phyloP scores from a whole-genome alignment of 345 rosid species.

The Gynandropsis gynandra region DNA sequence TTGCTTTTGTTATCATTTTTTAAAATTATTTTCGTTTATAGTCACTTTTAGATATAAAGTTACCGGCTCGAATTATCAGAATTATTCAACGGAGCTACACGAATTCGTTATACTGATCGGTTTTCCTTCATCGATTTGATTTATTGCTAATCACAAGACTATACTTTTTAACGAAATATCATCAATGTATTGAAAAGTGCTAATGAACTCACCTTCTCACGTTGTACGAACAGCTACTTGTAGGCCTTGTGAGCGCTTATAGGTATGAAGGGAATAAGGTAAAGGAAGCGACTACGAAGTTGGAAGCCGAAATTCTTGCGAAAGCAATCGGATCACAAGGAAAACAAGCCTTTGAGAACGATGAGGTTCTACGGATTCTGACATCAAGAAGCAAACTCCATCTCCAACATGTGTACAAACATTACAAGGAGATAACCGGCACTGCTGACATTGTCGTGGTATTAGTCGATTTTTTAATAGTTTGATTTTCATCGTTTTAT shows the following conservation, averaged over 20 bases:
- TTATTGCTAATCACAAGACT: too few relatives aligned
- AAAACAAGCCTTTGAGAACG: conserved; percentile 40
- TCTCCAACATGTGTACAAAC: conserved; percentile 41
- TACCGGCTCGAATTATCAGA: too few relatives aligned
- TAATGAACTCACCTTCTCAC: neutral
- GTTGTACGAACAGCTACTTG: conserved; percentile 50
- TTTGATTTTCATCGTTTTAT: neutral
- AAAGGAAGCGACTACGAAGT: conserved; percentile 50
- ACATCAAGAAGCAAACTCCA: conserved; percentile 79
- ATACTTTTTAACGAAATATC: too few relatives aligned
- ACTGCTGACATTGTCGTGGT: conserved; percentile 49
- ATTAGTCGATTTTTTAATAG: conserved; percentile 2
- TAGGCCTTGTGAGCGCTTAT: conserved; percentile 84
- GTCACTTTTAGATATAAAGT: too few relatives aligned
- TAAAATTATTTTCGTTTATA: too few relatives aligned
- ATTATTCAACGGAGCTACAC: too few relatives aligned
- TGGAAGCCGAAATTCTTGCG: conserved; percentile 50
- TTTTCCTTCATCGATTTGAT: too few relatives aligned
- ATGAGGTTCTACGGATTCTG: conserved; percentile 60
- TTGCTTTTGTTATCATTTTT: neutral
- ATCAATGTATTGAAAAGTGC: neutral
- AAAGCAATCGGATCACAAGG: conserved; percentile 33
- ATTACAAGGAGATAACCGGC: conserved; percentile 45
- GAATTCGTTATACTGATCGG: too few relatives aligned
- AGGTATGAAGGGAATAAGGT: conserved; percentile 72